Evolutionary conservation across 805 yeast genomes (phyloP).

Genomic region (Lipomyces sp.): DNA sequence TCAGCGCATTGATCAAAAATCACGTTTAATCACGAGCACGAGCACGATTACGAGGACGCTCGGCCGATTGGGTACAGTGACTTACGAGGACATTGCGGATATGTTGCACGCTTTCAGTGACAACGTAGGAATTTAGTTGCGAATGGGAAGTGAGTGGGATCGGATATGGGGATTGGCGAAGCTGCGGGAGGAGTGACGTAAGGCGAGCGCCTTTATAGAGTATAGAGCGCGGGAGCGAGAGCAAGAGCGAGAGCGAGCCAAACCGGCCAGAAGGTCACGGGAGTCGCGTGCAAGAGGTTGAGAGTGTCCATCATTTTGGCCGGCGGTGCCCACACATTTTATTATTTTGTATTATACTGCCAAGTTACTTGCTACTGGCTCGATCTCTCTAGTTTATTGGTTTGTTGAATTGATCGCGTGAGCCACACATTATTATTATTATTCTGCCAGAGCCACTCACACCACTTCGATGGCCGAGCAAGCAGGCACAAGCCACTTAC

Average conservation of each 20-base stretch:
- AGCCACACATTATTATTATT: no score
- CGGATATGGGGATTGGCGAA: no score
- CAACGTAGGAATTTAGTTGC: no score
- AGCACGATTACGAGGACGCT: no score
- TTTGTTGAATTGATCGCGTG: no score
- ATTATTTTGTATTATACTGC: background rate
- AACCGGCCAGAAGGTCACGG: background rate
- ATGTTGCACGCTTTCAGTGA: no score
- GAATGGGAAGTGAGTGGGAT: no score
- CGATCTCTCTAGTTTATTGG: no score
- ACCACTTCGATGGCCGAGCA: background rate
- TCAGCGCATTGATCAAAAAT: background rate
- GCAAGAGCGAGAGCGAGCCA: background rate
- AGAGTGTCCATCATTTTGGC: background rate
- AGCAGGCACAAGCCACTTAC: background rate
- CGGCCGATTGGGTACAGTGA: background rate
- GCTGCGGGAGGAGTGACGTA: background rate
- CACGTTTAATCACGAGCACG: no score
- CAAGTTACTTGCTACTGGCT: no score
- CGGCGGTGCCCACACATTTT: background rate
- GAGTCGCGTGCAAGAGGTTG: background rate
- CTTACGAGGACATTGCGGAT: constrained; percentile 13
- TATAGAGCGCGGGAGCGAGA: no score
- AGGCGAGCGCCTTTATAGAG: background rate
- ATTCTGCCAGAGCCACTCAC: background rate